Percentiles rank a stretch among this genome's conserved stretches.
These are phyloP conservation scores for Candida hungchunana DNA, from an alignment of 805 yeast genomes.

Conservation along the genomic window DNA sequence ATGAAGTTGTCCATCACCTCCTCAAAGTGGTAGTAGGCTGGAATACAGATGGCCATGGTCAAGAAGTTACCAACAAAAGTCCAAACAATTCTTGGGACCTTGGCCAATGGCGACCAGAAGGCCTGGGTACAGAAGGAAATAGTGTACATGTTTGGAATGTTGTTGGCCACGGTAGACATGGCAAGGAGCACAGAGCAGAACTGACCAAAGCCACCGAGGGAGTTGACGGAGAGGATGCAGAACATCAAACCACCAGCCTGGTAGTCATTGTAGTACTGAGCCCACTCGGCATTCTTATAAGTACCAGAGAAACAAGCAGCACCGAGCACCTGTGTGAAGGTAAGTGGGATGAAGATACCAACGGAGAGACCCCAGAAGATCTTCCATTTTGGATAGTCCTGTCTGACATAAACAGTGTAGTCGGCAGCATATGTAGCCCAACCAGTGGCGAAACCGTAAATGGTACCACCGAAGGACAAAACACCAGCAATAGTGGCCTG, in stretches of 20 bases:
- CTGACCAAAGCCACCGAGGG: slow-evolving; percentile 85
- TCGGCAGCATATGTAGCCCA: slow-evolving; percentile 94
- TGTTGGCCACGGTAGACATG: slow-evolving; percentile 83
- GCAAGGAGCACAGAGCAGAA: slow-evolving; percentile 84
- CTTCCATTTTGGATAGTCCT: slow-evolving; percentile 50
- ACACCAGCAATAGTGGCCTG: slow-evolving; percentile 68
- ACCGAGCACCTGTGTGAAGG: slow-evolving; percentile 75
- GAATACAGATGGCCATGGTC: slow-evolving; percentile 83
- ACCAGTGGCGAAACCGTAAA: slow-evolving; percentile 88
- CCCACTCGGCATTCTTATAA: slow-evolving; percentile 41
- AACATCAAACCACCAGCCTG: slow-evolving; percentile 81
- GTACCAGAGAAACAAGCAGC: slow-evolving; percentile 81
- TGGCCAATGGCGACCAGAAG: slow-evolving; percentile 67
- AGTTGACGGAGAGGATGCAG: slow-evolving; percentile 70
- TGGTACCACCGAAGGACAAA: slow-evolving; percentile 75
- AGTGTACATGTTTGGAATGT: slow-evolving; percentile 92
- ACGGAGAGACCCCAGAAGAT: slow-evolving; percentile 59
- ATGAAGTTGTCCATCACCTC: slow-evolving; percentile 78
- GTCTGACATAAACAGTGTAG: slow-evolving; percentile 83
- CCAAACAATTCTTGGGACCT: slow-evolving; percentile 82
- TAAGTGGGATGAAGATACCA: slow-evolving; percentile 66
- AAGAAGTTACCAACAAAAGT: slow-evolving; percentile 69
- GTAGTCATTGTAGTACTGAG: slow-evolving; percentile 44
- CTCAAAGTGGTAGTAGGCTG: slow-evolving; percentile 75
- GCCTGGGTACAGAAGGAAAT: slow-evolving; percentile 85